phyloP scores from a whole-genome alignment of 2,329 filamentous ascomycete genomes.

The Hortaea werneckii region DNA sequence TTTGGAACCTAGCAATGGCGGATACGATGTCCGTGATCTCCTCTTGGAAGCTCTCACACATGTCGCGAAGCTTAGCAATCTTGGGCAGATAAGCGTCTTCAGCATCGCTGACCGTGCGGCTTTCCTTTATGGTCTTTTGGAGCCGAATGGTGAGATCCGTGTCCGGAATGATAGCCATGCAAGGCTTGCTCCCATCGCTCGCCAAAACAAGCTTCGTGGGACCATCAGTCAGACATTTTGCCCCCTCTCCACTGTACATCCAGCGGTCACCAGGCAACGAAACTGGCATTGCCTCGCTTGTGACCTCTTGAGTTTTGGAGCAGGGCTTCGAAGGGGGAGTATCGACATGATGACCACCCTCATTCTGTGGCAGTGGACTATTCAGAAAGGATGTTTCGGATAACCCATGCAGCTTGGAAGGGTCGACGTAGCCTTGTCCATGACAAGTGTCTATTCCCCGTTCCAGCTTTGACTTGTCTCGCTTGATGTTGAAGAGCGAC shows the following conservation, averaged over 20 bases:
- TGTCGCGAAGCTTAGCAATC: not conserved
- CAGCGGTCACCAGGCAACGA: not conserved
- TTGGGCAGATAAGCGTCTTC: not conserved
- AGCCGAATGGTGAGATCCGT: not conserved
- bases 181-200: not conserved
- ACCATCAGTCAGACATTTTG: not conserved
- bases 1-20: not conserved
- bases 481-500: no score
- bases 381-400: no score
- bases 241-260: not conserved
- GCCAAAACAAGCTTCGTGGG: not conserved
- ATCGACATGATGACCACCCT: no score
- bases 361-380: no score
- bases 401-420: no score
- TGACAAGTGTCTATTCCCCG: no score
- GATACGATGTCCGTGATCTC: not conserved
- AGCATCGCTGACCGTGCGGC: not conserved
- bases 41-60: not conserved
- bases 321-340: no score
- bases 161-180: not conserved
- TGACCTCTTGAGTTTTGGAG: no score
- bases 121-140: not conserved
- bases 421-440: no score
- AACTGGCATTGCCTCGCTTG: no score
- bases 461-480: no score